These are phyloP conservation scores for Diaporthe amygdali DNA, from an alignment of 2,329 filamentous ascomycete genomes.

Conservation along the genomic window DNA sequence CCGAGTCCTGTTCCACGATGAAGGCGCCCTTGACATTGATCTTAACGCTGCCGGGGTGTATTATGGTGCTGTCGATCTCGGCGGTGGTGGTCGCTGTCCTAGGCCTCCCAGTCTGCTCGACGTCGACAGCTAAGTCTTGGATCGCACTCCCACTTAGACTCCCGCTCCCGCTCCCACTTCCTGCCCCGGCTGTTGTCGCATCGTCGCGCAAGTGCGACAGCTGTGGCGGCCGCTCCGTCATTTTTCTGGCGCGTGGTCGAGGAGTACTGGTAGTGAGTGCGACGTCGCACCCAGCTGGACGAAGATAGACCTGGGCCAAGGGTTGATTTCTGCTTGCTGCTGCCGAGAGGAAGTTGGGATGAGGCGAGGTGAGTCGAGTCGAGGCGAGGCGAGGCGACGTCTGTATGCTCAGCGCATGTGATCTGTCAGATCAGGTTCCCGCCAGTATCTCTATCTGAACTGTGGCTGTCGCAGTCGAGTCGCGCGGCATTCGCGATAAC, in stretches of 20 bases:
- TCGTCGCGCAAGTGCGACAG: not conserved
- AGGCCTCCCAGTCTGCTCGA: slow-evolving; percentile 32
- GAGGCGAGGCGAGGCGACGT: not conserved
- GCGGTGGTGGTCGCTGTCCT: slow-evolving; percentile 54
- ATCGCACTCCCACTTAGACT: not conserved
- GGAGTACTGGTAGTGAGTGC: not conserved
- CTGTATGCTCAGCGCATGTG: slow-evolving; percentile 3
- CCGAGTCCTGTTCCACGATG: slow-evolving; percentile 83
- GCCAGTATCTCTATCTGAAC: not conserved
- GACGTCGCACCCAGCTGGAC: not conserved
- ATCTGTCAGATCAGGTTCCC: not conserved
- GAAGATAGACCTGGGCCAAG: not conserved
- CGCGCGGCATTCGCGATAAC: not conserved
- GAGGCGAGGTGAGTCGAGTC: too few species aligned
- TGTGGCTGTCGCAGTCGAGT: not conserved
- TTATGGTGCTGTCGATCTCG: slow-evolving; percentile 66
- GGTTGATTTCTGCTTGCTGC: not conserved
- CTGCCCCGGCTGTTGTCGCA: not conserved
- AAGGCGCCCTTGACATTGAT: slow-evolving; percentile 98
- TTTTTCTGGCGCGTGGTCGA: not conserved
- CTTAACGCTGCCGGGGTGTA: slow-evolving; percentile 74
- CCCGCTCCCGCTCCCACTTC: not conserved
- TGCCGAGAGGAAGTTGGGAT: not conserved
- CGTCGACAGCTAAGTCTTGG: slow-evolving; percentile 13
- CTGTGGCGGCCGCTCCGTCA: slow-evolving; percentile 4